Percentiles rank a stretch among this genome's conserved stretches.
Conservation (phyloP, 352 stramenopile genomes). For the Pythium periplocum region DNA sequence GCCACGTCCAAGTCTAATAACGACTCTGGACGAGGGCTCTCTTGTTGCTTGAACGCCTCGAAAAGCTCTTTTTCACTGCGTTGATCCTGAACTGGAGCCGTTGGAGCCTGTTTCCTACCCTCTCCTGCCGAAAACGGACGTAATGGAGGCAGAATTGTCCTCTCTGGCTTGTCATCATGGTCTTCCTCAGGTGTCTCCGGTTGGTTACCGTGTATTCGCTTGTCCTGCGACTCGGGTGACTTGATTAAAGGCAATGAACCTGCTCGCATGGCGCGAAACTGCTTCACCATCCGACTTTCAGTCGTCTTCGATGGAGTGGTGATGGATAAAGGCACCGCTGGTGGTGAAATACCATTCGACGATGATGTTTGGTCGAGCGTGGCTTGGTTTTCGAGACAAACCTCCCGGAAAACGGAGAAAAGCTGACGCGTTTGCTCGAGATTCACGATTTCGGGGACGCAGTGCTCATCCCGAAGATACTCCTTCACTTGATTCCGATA, state of each 20-base stretch:
- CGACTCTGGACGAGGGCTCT: constrained; percentile 32
- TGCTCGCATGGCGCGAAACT: constrained; percentile 36
- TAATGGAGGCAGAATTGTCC: neutral
- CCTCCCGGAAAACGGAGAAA: constrained; percentile 34
- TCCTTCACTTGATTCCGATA: constrained; percentile 21
- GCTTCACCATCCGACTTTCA: constrained; percentile 45
- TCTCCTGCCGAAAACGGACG: no score
- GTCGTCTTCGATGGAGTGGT: neutral
- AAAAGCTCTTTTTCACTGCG: constrained; percentile 53
- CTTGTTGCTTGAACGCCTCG: constrained; percentile 34
- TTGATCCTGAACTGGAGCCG: neutral
- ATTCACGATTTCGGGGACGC: constrained; percentile 30
- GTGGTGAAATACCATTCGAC: neutral
- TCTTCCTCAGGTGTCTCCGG: neutral
- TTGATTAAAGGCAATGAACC: constrained; percentile 10
- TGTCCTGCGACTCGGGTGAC: neutral
- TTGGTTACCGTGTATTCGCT: constrained; percentile 9
- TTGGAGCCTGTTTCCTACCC: no score
- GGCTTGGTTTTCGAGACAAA: constrained; percentile 28
- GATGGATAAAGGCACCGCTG: constrained; percentile 1
- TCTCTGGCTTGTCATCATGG: neutral
- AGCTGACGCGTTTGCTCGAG: constrained; percentile 41
- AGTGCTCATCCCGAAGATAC: constrained; percentile 31
- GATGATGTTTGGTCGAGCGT: neutral
- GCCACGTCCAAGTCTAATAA: constrained; percentile 50